Base-by-base conservation (phyloP, 768 basidiomycete species). In the Kwoniella sp. region DNA sequence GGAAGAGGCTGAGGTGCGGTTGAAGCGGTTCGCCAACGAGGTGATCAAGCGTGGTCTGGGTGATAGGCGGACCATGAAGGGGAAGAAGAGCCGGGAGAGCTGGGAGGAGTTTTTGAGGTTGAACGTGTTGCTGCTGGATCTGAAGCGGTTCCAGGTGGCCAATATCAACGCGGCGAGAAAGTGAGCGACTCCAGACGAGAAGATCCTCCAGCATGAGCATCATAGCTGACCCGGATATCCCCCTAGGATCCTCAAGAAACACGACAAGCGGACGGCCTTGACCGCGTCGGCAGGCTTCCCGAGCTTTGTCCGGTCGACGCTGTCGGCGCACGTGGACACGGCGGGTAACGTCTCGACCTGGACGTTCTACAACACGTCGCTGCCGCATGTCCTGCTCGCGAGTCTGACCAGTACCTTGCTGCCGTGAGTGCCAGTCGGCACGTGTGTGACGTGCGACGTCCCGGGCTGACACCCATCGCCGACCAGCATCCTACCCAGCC, bases 101-200 rank as follows among this genome's bases (percentile, higher is more conserved):
- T 76, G 91, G 42, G 80, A 84, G 50, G 76, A 78, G 31, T 95
- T 96, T 70, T 70, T 88, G 60, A 77, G 81, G 50, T 77, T 95
- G 52, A 95, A 91, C 69, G 59, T 83, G 32, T 82, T 85, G 53
- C 82, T 95, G 46, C 73, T 95, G 39, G 82, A 89, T 68, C 73
- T 92, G 39, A 88, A 88, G 71, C 86, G 87, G 86, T 88, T 90
- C 67, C 85, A 89, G 65, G 68, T 80, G 32, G 89, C 88, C 6
- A 93, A 89, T 65, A 79, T 84, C 6, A 89, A 93, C 72, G 91
- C 90, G 1, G 87, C 85, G 2, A 82, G 89, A 29, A 95, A 95
- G 76, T 77, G 44, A 60, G 75, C 50, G 10, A 11, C 15, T 38
- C 5, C 11, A 39, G 8, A 8, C 7, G 37, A 15, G 15, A 22